Base-by-base conservation (phyloP, 2,329 filamentous ascomycete species). In the Exophiala bonariae region DNA sequence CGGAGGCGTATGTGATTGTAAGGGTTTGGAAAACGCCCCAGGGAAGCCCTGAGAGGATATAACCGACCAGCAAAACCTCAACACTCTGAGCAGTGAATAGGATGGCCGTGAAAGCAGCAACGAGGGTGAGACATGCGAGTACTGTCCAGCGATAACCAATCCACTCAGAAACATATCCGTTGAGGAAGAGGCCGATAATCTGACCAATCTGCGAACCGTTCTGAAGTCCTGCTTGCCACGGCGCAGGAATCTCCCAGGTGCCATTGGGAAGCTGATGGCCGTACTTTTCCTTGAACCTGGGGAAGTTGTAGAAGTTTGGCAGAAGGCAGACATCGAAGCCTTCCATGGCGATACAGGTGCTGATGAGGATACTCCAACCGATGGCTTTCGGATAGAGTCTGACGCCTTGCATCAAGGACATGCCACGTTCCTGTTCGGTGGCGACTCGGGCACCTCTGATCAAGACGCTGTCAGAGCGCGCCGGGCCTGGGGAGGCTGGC, bases 311-410 rank as follows among this genome's bases (percentile, higher is more conserved):
- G 63, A 93, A 90, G 67, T 91, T 92, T 73, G 86, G 89, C 60
- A 93, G 81, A 43, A 95, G 74, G 59, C 81, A 84, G 50, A 93
- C 76, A 63, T 95, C 88, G 71, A 92, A 95, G 28, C 87, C 89
- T 67, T 95, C 89, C 90, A 95, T 95, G 60, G 81, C 83, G 62
- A 95, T 93, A 64, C 86, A 90, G 0, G 88, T 92, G 16, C 86
- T 91, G 67, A 96, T 91, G 49, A 95, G 73, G 42, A 95, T 62
- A 59, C 85, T 89, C 88, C 89, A 96, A 17, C 74, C 78, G 48
- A 95, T 84, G 16, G 90, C 90, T 73, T 95, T 92, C 49, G 89
- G 89, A 63, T 95, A 96, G 19, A 92, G 76, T 62, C 76, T 81
- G 64, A 95, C 76, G 52, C 88, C 89, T 71, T 95, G 82, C 63